phyloP scores from a whole-genome alignment of 2,329 filamentous ascomycete genomes.

The Aspergillus sp. region DNA sequence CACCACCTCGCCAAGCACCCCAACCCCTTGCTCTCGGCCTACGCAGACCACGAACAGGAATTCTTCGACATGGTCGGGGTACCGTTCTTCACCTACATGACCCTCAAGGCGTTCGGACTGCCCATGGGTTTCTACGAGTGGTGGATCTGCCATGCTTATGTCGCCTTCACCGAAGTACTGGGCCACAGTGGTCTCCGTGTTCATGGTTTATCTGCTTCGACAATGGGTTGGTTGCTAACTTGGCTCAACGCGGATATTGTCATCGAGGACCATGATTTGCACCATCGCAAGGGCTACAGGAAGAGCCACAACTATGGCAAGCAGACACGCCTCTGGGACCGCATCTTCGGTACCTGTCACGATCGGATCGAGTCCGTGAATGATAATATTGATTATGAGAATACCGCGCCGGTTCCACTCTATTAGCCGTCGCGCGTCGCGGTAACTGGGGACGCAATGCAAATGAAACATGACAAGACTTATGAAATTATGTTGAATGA shows the following conservation, averaged over 20 bases:
- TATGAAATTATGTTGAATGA: not conserved
- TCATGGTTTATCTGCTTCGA: conserved; percentile 8
- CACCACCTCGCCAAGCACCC: conserved; percentile 18
- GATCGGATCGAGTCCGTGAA: conserved; percentile 13
- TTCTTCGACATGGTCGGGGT: conserved; percentile 17
- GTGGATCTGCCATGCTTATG: conserved; percentile 19
- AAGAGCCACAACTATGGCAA: conserved; percentile 21
- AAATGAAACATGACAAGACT: not conserved
- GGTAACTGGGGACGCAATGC: not conserved
- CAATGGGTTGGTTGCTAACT: conserved; percentile 12
- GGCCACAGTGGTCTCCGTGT: conserved; percentile 19
- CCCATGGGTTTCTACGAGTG: conserved; percentile 20
- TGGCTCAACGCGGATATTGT: conserved; percentile 15
- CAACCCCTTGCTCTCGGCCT: conserved; percentile 14
- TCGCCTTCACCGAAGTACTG: conserved; percentile 16
- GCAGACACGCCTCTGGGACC: conserved; percentile 21
- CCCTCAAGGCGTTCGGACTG: conserved; percentile 12
- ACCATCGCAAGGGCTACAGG: conserved; percentile 19
- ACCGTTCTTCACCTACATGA: conserved; percentile 13
- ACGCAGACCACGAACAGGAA: conserved; percentile 19
- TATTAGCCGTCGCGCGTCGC: not conserved
- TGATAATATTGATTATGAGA: conserved; percentile 15
- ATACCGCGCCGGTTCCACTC: conserved; percentile 11
- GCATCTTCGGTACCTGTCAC: conserved; percentile 16
- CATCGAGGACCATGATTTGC: conserved; percentile 19